These are phyloP conservation scores for Starmerella ratchasimensis DNA, from an alignment of 805 yeast species.

Conservation along the genomic window DNA sequence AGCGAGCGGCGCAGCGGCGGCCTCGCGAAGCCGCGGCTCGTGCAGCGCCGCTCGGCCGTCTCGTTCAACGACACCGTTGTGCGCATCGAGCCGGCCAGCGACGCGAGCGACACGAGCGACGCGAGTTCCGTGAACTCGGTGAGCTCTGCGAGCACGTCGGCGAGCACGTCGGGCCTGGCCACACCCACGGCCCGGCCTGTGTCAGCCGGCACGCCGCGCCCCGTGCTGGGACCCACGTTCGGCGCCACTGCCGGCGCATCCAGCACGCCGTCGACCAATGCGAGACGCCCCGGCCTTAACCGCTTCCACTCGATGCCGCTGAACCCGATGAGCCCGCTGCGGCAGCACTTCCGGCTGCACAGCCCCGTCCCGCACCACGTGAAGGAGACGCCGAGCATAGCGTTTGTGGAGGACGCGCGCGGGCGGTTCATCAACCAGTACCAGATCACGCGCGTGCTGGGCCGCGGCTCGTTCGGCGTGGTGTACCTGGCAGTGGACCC, in stretches of 20 bases:
- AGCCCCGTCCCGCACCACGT: conserved; percentile 25
- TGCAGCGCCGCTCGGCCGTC: too few relatives aligned
- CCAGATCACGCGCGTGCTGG: conserved; percentile 57
- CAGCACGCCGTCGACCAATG: too few relatives aligned
- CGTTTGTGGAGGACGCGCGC: conserved; percentile 21
- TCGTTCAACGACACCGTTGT: too few relatives aligned
- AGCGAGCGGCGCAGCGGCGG: too few relatives aligned
- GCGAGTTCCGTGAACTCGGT: too few relatives aligned
- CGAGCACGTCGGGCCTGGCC: not conserved
- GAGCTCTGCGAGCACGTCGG: too few relatives aligned
- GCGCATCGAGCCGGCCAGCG: too few relatives aligned
- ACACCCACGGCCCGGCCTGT: not conserved
- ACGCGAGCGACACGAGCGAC: too few relatives aligned
- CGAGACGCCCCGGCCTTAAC: conserved; percentile 23
- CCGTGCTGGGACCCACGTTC: not conserved
- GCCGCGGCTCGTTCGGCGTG: conserved; percentile 84
- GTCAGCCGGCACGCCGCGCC: not conserved
- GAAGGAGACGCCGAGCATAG: conserved; percentile 26
- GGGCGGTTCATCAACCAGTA: conserved; percentile 35
- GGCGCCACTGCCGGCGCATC: too few relatives aligned
- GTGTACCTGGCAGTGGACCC: conserved; percentile 71
- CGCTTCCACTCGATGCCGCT: conserved; percentile 27
- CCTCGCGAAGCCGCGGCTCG: too few relatives aligned
- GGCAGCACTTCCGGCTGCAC: conserved; percentile 27
- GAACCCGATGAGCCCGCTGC: conserved; percentile 23